These are phyloP conservation scores for Pyrenula massariospora DNA, from an alignment of 495 filamentous ascomycete species.

Conservation along the genomic window DNA sequence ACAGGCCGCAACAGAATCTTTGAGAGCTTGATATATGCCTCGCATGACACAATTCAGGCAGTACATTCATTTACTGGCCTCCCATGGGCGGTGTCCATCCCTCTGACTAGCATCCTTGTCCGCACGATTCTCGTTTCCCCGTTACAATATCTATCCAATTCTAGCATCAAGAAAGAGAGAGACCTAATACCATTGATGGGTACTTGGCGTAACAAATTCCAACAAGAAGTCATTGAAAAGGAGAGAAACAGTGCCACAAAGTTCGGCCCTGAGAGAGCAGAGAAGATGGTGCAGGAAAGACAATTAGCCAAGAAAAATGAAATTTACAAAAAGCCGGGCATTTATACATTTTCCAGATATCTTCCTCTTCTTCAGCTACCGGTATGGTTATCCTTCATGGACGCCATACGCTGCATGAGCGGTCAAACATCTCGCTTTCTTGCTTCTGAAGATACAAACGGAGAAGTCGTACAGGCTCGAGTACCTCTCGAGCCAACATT, in stretches of 20 bases:
- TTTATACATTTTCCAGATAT: background rate
- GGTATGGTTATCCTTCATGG: slow-evolving; percentile 56
- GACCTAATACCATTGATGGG: slow-evolving; percentile 36
- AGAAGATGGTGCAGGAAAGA: background rate
- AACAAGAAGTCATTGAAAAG: slow-evolving; percentile 11
- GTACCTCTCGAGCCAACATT: slow-evolving; percentile 41
- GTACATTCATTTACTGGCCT: slow-evolving; percentile 43
- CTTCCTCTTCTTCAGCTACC: slow-evolving; percentile 43
- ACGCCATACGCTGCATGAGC: slow-evolving; percentile 53
- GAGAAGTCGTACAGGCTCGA: slow-evolving; percentile 5
- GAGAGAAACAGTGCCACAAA: slow-evolving; percentile 5
- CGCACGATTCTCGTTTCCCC: slow-evolving; percentile 48
- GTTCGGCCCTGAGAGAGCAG: slow-evolving; percentile 12
- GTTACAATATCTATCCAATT: slow-evolving; percentile 36
- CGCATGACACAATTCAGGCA: background rate
- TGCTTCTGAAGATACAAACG: slow-evolving; percentile 19
- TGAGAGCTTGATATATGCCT: background rate
- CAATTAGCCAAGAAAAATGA: background rate
- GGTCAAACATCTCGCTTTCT: slow-evolving; percentile 43
- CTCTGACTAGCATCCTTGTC: slow-evolving; percentile 53
- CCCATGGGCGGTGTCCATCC: slow-evolving; percentile 62
- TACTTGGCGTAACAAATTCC: slow-evolving; percentile 31
- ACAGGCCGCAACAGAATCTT: background rate
- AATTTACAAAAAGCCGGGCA: background rate
- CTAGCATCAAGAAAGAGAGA: slow-evolving; percentile 24